A percentile compares a stretch with the other conserved stretches of the same genome.
phyloP scores from a whole-genome alignment of 768 basidiomycete species.

The Amanita polypyramis region DNA sequence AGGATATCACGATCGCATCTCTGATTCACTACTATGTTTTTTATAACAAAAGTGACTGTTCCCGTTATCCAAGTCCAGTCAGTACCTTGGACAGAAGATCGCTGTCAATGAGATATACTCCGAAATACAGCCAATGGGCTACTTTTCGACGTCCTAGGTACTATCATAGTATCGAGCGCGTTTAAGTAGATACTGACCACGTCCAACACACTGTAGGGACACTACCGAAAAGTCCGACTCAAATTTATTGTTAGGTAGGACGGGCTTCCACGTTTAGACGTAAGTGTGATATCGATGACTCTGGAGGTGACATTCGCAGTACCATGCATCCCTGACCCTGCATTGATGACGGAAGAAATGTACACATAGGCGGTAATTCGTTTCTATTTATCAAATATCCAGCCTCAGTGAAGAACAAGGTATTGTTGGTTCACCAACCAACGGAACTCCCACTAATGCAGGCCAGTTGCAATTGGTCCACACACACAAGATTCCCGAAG shows the following conservation, averaged over 20 bases:
- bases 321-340: slow-evolving; percentile 46
- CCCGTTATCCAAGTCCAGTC: neutral
- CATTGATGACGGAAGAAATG: slow-evolving; percentile 41
- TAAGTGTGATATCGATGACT: slow-evolving; percentile 44
- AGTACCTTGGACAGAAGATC: neutral
- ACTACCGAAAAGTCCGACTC: slow-evolving; percentile 46
- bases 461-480: slow-evolving; percentile 20
- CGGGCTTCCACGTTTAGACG: slow-evolving; percentile 33
- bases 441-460: no score
- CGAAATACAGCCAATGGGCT: no score
- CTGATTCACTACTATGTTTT: neutral
- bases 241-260: slow-evolving; percentile 52
- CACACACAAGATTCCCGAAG: slow-evolving; percentile 31
- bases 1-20: neutral
- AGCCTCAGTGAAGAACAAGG: no score
- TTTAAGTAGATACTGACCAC: slow-evolving; percentile 39
- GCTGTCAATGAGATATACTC: no score
- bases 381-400: no score
- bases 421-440: slow-evolving; percentile 16
- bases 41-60: neutral
- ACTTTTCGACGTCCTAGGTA: slow-evolving; percentile 42
- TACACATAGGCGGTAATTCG: slow-evolving; percentile 36
- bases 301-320: slow-evolving; percentile 36
- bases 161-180: slow-evolving; percentile 48
- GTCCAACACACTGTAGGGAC: slow-evolving; percentile 40